phyloP scores from a whole-genome alignment of 257 asterid genomes.

The Nicotiana knightiana region DNA sequence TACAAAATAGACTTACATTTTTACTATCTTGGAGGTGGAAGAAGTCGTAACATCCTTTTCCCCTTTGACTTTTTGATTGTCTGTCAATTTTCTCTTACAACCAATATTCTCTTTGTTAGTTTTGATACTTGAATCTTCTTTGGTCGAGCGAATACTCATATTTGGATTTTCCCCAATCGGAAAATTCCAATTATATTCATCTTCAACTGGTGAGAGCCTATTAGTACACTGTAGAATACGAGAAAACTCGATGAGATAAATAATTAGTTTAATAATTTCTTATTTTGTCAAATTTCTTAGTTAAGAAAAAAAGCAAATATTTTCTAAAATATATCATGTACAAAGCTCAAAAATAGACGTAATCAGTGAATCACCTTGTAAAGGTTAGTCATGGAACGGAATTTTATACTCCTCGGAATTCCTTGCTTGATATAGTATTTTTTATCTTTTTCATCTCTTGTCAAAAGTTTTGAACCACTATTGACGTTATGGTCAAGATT shows the following conservation, averaged over 20 bases:
- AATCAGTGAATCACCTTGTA: not conserved
- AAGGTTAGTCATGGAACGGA: not conserved
- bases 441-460: not conserved
- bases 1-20: not conserved
- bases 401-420: not conserved
- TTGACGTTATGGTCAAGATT: not conserved
- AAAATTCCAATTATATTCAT: no score
- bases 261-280: no score
- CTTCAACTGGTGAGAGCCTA: no score
- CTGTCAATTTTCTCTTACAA: not conserved
- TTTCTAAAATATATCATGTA: no score
- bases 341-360: not conserved
- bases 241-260: no score
- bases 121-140: not conserved
- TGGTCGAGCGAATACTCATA: not conserved
- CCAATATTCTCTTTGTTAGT: not conserved
- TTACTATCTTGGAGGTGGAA: not conserved
- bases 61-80: not conserved
- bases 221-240: no score
- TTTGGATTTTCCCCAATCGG: not conserved
- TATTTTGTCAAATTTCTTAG: not conserved
- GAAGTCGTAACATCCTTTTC: not conserved
- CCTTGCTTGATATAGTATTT: not conserved
- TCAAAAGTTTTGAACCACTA: not conserved
- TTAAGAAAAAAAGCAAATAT: no score